Percentiles rank a stretch among this genome's conserved stretches.
Evolutionary conservation across 495 filamentous ascomycete genomes (phyloP).

Genomic region (Talaromyces borbonicus): DNA sequence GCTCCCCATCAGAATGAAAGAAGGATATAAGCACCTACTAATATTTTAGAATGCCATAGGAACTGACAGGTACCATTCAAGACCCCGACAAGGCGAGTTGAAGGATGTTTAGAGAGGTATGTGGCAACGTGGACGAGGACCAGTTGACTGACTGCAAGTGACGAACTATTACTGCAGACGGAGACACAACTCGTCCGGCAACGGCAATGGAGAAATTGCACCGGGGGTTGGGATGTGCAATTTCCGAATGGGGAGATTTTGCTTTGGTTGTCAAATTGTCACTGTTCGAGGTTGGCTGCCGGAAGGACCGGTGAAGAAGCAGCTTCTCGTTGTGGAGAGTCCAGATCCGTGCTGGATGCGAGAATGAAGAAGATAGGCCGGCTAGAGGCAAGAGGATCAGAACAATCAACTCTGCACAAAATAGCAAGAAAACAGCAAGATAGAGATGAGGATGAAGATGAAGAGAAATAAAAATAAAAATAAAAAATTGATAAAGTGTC

Average conservation of each 20-base stretch:
- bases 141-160: slow-evolving; percentile 1
- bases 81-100: too few species aligned
- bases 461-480: too few species aligned
- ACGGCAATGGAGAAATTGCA: too few species aligned
- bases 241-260: slow-evolving; percentile 2
- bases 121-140: neutral
- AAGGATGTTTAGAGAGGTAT: neutral
- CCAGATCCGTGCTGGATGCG: neutral
- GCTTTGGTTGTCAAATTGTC: slow-evolving; percentile 4
- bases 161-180: slow-evolving; percentile 4
- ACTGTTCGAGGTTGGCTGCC: neutral
- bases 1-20: neutral
- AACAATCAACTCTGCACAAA: too few species aligned
- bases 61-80: neutral
- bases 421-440: too few species aligned
- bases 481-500: too few species aligned
- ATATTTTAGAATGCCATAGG: slow-evolving; percentile 2
- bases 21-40: neutral
- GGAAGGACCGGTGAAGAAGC: neutral
- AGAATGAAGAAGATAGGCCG: too few species aligned
- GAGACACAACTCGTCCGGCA: neutral
- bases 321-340: neutral
- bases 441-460: too few species aligned
- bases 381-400: neutral
- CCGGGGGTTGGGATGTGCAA: neutral